These are phyloP conservation scores for Rhododendron molle DNA, from an alignment of 148 eudicot genomes.

Conservation along the genomic window DNA sequence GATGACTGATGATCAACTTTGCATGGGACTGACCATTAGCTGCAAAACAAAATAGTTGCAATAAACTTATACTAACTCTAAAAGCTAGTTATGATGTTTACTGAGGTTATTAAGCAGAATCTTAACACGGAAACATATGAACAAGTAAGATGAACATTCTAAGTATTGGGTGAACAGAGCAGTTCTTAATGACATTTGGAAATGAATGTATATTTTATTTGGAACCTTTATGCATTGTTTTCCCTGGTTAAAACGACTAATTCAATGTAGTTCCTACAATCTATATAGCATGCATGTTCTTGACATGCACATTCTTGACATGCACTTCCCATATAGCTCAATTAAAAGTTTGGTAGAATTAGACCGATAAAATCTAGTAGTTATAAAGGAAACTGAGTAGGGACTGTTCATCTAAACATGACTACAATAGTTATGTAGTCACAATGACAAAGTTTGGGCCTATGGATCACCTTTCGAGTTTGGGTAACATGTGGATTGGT, in stretches of 20 bases:
- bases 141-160: background rate
- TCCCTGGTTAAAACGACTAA: background rate
- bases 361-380: background rate
- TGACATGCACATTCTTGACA: background rate
- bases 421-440: background rate
- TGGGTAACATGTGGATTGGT: background rate
- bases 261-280: background rate
- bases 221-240: background rate
- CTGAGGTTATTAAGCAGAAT: too few species aligned
- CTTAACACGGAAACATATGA: background rate
- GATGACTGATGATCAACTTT: background rate
- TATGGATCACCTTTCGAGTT: background rate
- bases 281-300: background rate
- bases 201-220: background rate
- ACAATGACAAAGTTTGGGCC: background rate
- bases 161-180: background rate
- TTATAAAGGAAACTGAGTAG: background rate
- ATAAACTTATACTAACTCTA: background rate
- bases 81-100: background rate
- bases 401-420: background rate
- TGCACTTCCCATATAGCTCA: background rate
- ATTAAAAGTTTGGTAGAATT: background rate
- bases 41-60: background rate
- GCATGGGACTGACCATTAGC: background rate
- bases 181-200: background rate